Evolutionary conservation across 208 protist genomes (phyloP), one percentile per base, ranked within the genome.

Genomic region (Leishmania tropica): DNA sequence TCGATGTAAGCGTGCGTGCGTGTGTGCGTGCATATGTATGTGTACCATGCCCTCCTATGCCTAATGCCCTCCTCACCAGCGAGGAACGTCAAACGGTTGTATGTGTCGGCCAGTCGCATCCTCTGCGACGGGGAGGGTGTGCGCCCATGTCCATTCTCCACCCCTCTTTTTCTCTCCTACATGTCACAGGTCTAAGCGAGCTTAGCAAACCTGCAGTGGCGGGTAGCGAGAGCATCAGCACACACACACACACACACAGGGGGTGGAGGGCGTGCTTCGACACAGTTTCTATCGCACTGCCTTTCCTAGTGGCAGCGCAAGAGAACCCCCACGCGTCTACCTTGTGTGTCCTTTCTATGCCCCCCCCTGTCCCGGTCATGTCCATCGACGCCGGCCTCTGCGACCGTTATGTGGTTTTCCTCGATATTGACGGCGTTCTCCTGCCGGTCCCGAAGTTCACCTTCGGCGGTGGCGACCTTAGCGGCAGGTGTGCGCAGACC

Each of bases 381-480:
- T 84, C 72, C 74, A 81, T 93, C 71, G 72, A 81, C 54, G 62
- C 73, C 70, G 62, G 83, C 7, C 73, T 85, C 51, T 92, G 81
- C 53, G 87, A 90, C 54, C 86, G 91, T 31, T 90, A 89, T 78
- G 90, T 97, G 11, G 90, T 97, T 51, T 97, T 97, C 81, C 85
- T 97, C 31, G 94, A 97, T 76, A 88, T 97, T 60, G 94, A 97
- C 74, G 94, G 94, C 56, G 94, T 97, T 19, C 90, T 97, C 42
- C 83, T 97, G 42, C 92, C 94, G 8, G 94, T 97, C 0, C 90
- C 92, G 21, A 89, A 90, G 35, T 95, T 93, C 81, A 92, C 90
- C 37, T 97, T 97, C 80, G 94, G 94, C 67, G 94, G 94, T 31
- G 92, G 94, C 35, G 91, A 97, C 6, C 88, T 97, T 40, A 90